Evolutionary conservation across 2,329 filamentous ascomycete species (phyloP), one percentile per base, ranked within the genome.

Genomic region (Neurospora crassa): DNA sequence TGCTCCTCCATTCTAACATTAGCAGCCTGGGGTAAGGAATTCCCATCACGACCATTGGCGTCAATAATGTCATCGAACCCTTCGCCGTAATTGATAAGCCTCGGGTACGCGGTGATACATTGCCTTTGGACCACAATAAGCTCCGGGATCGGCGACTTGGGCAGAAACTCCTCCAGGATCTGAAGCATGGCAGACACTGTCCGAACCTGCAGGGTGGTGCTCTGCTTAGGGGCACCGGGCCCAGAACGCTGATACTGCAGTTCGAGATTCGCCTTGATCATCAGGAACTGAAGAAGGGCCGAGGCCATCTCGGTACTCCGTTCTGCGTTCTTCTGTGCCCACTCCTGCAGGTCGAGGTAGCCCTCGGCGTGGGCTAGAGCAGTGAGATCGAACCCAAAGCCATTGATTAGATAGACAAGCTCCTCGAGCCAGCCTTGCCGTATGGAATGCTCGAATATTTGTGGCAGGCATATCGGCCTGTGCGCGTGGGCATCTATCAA

Each of bases 1-100:
- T 97, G 91, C 75, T 97, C 93, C 78, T 98, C 94, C 96, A 99
- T 99, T 79, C 93, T 92, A 74, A 88, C 89, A 75, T 97, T 94
- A 70, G 95, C 93, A 29, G 90, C 89, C 24, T 88, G 85, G 0
- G 94, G 91, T 1, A 99, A 86, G 1, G 88, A 86, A 77, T 98
- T 97, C n/a, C 92, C 90, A 24, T 91, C 88, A 76, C 89, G 88
- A 67, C 93, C 92, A 78, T 96, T 97, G 11, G 87, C 85, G 77
- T 98, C 93, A 74, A 99, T 94, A 59, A 98, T 90, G 71, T 96
- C 92, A 80, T 99, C 94, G 74, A 91, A 94, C 4, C 92, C 94
- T 81, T 97, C 93, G 2, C 94, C 94, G 76, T 97, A 98, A 78
- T 99, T 99, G 84, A 99, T 97, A 40, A 99, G 84, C 63, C 96